Base-by-base conservation (phyloP, 1,284 basidiomycete species). In the Salmacisia buchloeana region DNA sequence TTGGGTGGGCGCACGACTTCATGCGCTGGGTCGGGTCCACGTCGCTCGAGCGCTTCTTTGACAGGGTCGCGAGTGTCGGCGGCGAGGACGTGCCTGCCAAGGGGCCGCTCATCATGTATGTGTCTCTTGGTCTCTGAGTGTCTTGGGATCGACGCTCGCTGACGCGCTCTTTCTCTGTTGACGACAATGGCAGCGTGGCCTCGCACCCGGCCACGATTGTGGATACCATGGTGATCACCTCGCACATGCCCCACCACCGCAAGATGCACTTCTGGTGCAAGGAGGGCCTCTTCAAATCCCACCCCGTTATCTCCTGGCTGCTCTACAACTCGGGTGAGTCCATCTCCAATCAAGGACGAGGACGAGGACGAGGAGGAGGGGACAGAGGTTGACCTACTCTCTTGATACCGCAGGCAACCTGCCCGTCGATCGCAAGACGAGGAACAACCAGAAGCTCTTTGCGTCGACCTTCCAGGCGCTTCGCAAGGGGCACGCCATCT, bases 241-340 rank as follows among this genome's bases (percentile, higher is more conserved):
- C 86, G 58, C 85, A 85, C 56, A 90, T 92, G 79, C 91, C 90
- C 33, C 85, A 89, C 79, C 80, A 83, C 62, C 85, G 91, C 61
- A 88, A 89, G 52, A 81, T 97, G 54, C 91, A 97, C 79, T 97
- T 96, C 80, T 97, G 93, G 92, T 92, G 90, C 70, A 91, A 94
- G 62, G 57, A 59, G 7, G 81, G 81, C 13, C 82, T 97, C 63
- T 96, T 94, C 80, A 60, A 58, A n/a, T n/a, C n/a, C 21, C 65
- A 63, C 79, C 90, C 89, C 2, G 80, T 87, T 18, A 83, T 88
- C 59, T 84, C 85, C 31, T 88, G 85, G 67, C 85, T 97, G 64
- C 84, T 97, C n/a, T 85, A 86, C 62, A 89, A 89, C 66, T 89
- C 92, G 3, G 49, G 46, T 49, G 23, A 49, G 46, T 49, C 2